phyloP scores from a whole-genome alignment of 805 yeast species.

The Cyberlindnera samutprakarnensis region DNA sequence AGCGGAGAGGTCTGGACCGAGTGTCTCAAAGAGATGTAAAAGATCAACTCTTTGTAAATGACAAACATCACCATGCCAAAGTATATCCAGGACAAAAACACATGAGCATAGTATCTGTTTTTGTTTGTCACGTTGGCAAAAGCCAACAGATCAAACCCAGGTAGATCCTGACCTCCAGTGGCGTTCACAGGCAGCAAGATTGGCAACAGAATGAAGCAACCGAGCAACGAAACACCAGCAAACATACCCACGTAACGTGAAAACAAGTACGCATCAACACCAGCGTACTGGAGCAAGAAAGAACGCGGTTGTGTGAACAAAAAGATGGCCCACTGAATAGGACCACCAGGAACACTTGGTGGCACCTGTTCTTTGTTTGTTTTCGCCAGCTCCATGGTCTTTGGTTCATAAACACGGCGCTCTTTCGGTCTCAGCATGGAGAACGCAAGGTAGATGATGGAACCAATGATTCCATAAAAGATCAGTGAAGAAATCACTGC shows the following conservation, averaged over 20 bases:
- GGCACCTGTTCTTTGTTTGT: conserved; percentile 33
- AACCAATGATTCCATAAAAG: conserved; percentile 53
- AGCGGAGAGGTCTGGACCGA: conserved; percentile 66
- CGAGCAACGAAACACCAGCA: conserved; percentile 20
- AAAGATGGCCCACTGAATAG: conserved; percentile 49
- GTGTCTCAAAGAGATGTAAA: conserved; percentile 66
- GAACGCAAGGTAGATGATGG: conserved; percentile 54
- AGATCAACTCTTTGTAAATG: conserved; percentile 68
- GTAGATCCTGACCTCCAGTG: conserved; percentile 46
- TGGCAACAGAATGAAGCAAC: conserved; percentile 31
- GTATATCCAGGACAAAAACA: conserved; percentile 66
- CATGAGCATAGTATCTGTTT: conserved; percentile 66
- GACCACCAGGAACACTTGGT: conserved; percentile 34
- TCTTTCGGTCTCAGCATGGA: conserved; percentile 54
- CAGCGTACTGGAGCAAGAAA: conserved; percentile 59
- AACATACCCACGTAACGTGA: conserved; percentile 56
- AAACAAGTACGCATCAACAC: conserved; percentile 73
- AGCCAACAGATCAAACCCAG: conserved; percentile 60
- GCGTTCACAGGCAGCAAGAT: conserved; percentile 69
- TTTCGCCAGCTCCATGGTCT: conserved; percentile 49
- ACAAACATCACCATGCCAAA: conserved; percentile 60
- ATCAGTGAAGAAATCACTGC: conserved; percentile 71
- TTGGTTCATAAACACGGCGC: conserved; percentile 76
- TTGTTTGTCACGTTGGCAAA: conserved; percentile 56
- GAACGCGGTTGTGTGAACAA: conserved; percentile 49